phyloP scores from a whole-genome alignment of 306 rosid genomes.

The Rosa persica region DNA sequence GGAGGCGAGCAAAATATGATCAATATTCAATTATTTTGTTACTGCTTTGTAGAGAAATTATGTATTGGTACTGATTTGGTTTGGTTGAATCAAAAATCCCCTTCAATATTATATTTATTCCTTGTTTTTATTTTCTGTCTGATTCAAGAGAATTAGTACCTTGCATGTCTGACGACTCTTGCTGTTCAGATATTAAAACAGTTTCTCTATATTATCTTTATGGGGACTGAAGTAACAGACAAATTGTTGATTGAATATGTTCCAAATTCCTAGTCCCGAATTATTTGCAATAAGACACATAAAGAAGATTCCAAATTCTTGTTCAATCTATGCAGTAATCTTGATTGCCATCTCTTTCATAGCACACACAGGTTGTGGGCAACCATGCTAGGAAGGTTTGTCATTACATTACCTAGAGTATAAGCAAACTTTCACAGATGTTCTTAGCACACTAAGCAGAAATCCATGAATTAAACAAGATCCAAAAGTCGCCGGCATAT shows the following conservation, averaged over 20 bases:
- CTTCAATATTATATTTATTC: constrained; percentile 24
- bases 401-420: not conserved
- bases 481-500: not conserved
- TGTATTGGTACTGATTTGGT: constrained; percentile 51
- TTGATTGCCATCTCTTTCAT: not conserved
- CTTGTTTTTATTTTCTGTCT: not conserved
- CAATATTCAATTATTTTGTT: constrained; percentile 36
- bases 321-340: not conserved
- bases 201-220: not conserved
- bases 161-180: not conserved
- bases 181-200: not conserved
- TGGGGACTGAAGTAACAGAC: not conserved
- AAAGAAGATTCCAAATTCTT: not conserved
- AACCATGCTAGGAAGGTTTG: not conserved
- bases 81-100: constrained; percentile 55
- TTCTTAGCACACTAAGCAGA: not conserved
- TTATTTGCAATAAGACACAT: not conserved
- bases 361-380: not conserved
- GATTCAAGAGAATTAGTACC: not conserved
- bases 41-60: constrained; percentile 37
- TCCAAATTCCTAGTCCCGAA: not conserved
- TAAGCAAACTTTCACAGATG: not conserved
- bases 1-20: constrained; percentile 52
- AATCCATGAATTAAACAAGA: not conserved
- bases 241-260: not conserved